Evolutionary conservation across 345 rosid genomes (phyloP).

Genomic region (Corchorus capsularis): DNA sequence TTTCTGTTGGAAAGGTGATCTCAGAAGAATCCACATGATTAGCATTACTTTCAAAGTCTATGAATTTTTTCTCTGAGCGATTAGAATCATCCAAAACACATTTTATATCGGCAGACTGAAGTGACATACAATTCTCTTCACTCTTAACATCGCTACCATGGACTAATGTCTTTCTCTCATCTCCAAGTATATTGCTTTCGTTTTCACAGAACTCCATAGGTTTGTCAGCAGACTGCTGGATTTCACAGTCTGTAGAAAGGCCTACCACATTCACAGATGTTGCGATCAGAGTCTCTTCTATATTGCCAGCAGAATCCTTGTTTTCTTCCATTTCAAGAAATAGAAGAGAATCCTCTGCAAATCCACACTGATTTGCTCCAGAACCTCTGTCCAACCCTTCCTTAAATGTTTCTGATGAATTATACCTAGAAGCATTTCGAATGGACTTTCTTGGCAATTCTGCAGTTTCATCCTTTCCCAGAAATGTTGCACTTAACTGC

Average conservation of each 20-base stretch:
- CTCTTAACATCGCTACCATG: not conserved
- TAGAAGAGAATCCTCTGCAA: conserved; percentile 3
- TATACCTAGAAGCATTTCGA: conserved; percentile 15
- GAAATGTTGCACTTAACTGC: not conserved
- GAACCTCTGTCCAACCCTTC: not conserved
- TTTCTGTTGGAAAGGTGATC: conserved; percentile 7
- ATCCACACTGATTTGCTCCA: conserved; percentile 9
- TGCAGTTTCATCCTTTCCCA: conserved; percentile 6
- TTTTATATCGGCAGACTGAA: not conserved
- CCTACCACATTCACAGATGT: not conserved
- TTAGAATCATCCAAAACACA: not conserved
- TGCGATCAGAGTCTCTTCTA: conserved; percentile 18
- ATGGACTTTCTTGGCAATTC: conserved; percentile 10
- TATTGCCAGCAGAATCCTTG: not conserved
- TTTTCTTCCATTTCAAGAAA: conserved; percentile 9
- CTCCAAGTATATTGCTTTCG: not conserved
- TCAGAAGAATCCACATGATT: not conserved
- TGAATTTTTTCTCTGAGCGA: not conserved
- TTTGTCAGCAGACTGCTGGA: not conserved
- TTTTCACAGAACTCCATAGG: not conserved
- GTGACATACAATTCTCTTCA: not conserved
- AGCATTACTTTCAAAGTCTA: not conserved
- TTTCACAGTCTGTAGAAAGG: conserved; percentile 14
- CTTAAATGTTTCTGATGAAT: conserved; percentile 2
- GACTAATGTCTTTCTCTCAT: not conserved